Evolutionary conservation across 768 basidiomycete species (phyloP), one percentile per base, ranked within the genome.

Genomic region (Amanita thiersii): DNA sequence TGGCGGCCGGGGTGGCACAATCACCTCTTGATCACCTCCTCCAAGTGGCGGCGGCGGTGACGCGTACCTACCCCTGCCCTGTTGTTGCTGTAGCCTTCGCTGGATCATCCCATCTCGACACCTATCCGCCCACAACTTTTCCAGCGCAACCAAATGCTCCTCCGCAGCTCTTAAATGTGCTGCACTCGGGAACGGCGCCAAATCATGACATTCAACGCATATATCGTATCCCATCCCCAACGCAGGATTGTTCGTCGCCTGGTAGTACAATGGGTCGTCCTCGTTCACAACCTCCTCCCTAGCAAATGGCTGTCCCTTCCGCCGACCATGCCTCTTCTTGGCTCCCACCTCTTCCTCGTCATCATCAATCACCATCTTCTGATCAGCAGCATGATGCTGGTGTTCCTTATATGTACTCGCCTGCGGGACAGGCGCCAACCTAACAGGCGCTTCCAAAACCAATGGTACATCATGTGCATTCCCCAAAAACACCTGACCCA

Each of bases 201-300:
- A 64, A 49, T 92, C 87, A 53, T 86, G 83, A 54, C 86, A 88
- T 61, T 94, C 89, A 47, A 94, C 75, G 57, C 88, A 92, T 31
- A 94, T 75, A 53, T 90, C 82, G 54, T 80, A 91, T 11, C 85
- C 86, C 45, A 71, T 64, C 24, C 79, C 80, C n/a, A 63, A 52
- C 20, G 47, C 48, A 1, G 72, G 70, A 44, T 66, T 57, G 48
- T 73, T 75, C 28, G 66, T 69, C 14, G 51, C 47, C 3, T 42
- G 33, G 37, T 64, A 71, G 37, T 65, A 60, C 52, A 75, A 73
- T 6, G 66, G 66, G 46, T 70, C 67, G 28, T 66, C 23, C 19
- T 43, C 42, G 3, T 21, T 36, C 2, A n/a, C n/a, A n/a, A n/a
- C n/a, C n/a, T n/a, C n/a, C n/a, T n/a, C n/a, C n/a, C n/a, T n/a